These are phyloP conservation scores for Xylaria digitata DNA, from an alignment of 2,329 filamentous ascomycete species.

Conservation along the genomic window DNA sequence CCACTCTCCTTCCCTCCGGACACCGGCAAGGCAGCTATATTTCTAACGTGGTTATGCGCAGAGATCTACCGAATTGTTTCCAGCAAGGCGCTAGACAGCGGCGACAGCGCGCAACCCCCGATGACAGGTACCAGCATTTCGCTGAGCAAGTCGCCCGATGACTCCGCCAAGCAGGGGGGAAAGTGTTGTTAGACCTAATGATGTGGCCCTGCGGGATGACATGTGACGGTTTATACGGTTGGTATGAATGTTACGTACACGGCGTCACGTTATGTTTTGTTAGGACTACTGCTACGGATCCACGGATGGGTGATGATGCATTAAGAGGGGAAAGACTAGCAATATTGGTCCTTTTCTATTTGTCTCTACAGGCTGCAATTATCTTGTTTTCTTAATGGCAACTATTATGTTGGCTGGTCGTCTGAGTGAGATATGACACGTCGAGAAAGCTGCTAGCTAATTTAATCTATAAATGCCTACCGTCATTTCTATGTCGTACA, in stretches of 20 bases:
- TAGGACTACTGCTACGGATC: slow-evolving; percentile 39
- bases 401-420: slow-evolving; percentile 37
- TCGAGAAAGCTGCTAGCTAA: slow-evolving; percentile 40
- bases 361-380: slow-evolving; percentile 43
- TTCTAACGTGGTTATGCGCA: slow-evolving; percentile 53
- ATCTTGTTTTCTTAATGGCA: slow-evolving; percentile 41
- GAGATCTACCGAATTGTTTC: slow-evolving; percentile 99
- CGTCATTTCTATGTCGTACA: background rate
- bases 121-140: slow-evolving; percentile 86
- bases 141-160: slow-evolving; percentile 85
- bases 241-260: slow-evolving; percentile 53
- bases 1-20: slow-evolving; percentile 29
- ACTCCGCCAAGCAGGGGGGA: slow-evolving; percentile 78
- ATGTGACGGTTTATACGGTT: slow-evolving; percentile 49
- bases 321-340: slow-evolving; percentile 44
- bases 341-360: slow-evolving; percentile 42
- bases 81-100: slow-evolving; percentile 93
- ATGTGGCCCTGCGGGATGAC: slow-evolving; percentile 44
- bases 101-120: slow-evolving; percentile 82
- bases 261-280: slow-evolving; percentile 48
- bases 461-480: slow-evolving; percentile 44
- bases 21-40: slow-evolving; percentile 18
- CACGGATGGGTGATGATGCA: slow-evolving; percentile 42
- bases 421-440: slow-evolving; percentile 44
- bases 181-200: slow-evolving; percentile 76